phyloP scores from a whole-genome alignment of 139 green algal genomes.

The Coelastrella sp. region DNA sequence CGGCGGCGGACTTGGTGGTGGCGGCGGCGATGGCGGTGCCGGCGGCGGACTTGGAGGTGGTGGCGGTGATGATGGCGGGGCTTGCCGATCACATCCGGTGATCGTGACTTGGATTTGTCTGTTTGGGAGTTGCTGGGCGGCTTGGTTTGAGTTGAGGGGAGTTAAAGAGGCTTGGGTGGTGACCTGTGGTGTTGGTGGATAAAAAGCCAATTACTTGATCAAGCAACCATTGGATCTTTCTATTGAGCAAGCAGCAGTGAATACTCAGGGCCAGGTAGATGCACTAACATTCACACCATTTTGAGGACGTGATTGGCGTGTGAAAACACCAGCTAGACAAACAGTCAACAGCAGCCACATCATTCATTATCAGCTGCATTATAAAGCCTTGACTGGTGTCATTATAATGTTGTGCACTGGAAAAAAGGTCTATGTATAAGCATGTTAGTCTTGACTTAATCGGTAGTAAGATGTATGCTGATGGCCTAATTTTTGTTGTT shows the following conservation, averaged over 20 bases:
- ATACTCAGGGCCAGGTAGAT: too few relatives aligned
- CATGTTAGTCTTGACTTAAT: background rate
- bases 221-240: background rate
- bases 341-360: background rate
- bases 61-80: background rate
- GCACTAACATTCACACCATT: background rate
- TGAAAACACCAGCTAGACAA: background rate
- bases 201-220: background rate
- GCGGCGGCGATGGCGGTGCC: background rate
- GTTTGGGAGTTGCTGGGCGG: background rate
- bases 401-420: background rate
- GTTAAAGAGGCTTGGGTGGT: background rate
- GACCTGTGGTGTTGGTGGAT: background rate
- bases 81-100: background rate
- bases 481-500: too few relatives aligned
- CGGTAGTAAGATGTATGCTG: too few relatives aligned
- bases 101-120: background rate
- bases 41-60: background rate
- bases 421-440: background rate
- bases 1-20: background rate
- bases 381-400: background rate
- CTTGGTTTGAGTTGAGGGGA: background rate
- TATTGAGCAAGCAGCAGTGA: too few relatives aligned
- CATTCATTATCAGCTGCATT: background rate
- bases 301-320: background rate